phyloP scores from a whole-genome alignment of 805 yeast genomes.

The Schizosaccharomyces japonicus region DNA sequence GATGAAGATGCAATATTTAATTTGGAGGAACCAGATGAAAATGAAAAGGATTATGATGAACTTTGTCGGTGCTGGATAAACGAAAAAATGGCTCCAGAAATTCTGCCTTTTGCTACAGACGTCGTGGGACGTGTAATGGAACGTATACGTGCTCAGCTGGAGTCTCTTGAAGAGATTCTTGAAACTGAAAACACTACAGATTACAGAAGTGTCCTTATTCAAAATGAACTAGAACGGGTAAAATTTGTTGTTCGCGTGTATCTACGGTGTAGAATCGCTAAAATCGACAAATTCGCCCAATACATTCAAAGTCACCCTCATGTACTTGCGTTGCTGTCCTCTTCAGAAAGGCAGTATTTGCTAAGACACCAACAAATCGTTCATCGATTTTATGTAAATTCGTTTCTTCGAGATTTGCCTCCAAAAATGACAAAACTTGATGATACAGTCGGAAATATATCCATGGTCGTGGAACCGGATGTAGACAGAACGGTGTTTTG shows the following conservation, averaged over 20 bases:
- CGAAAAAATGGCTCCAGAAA: slow-evolving; percentile 4
- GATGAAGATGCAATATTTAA: neutral
- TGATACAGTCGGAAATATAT: slow-evolving; percentile 40
- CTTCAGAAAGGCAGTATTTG: slow-evolving; percentile 42
- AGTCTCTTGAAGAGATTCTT: neutral
- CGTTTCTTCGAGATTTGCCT: slow-evolving; percentile 48
- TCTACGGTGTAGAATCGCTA: slow-evolving; percentile 43
- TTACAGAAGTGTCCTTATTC: slow-evolving; percentile 34
- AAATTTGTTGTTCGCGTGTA: slow-evolving; percentile 63
- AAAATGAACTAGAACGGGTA: slow-evolving; percentile 72
- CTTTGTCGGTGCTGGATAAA: neutral
- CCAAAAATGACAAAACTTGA: slow-evolving; percentile 45
- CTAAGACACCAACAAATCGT: slow-evolving; percentile 38
- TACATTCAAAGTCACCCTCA: slow-evolving; percentile 27
- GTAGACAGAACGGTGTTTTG: slow-evolving; percentile 57
- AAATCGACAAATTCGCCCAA: slow-evolving; percentile 43
- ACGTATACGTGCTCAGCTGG: neutral
- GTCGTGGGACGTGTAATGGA: neutral
- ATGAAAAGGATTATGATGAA: neutral
- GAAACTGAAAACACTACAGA: neutral
- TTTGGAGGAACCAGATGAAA: neutral
- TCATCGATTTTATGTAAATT: slow-evolving; percentile 37
- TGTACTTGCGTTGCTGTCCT: slow-evolving; percentile 24
- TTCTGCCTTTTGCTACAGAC: neutral
- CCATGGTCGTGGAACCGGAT: slow-evolving; percentile 66